phyloP scores from a whole-genome alignment of 129 eudicot genomes.

The Escallonia herrerae region DNA sequence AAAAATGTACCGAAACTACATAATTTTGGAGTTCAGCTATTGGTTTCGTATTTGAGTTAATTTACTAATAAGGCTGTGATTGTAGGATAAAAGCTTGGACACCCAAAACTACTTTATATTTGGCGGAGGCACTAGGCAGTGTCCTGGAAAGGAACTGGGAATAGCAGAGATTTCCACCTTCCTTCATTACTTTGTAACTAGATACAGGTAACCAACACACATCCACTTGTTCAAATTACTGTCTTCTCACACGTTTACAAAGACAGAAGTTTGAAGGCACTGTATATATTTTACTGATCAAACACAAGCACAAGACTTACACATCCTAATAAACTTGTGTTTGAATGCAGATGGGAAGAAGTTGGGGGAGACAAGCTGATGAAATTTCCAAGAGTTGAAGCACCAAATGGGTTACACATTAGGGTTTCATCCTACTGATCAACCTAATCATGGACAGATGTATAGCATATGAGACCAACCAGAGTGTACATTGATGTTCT shows the following conservation, averaged over 20 bases:
- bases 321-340: background rate
- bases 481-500: slow-evolving; percentile 31
- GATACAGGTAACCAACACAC: slow-evolving; percentile 43
- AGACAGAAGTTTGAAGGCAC: background rate
- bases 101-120: slow-evolving; percentile 63
- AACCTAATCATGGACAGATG: slow-evolving; percentile 28
- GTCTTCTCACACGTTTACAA: background rate
- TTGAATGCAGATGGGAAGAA: slow-evolving; percentile 79
- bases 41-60: background rate
- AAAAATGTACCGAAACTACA: too few relatives aligned
- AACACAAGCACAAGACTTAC: background rate
- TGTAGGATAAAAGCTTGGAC: slow-evolving; percentile 63
- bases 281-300: background rate
- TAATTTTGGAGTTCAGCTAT: background rate
- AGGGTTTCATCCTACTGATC: slow-evolving; percentile 56
- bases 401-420: slow-evolving; percentile 84
- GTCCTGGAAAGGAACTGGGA: slow-evolving; percentile 95
- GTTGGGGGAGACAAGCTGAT: slow-evolving; percentile 80
- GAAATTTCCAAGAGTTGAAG: slow-evolving; percentile 95
- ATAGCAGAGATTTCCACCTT: slow-evolving; percentile 81
- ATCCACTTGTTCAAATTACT: background rate
- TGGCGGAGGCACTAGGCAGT: slow-evolving; percentile 92
- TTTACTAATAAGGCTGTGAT: slow-evolving; percentile 7
- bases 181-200: slow-evolving; percentile 83
- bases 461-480: slow-evolving; percentile 23